phyloP scores from a whole-genome alignment of 2,329 filamentous ascomycete genomes.

The Metarhizium album region DNA sequence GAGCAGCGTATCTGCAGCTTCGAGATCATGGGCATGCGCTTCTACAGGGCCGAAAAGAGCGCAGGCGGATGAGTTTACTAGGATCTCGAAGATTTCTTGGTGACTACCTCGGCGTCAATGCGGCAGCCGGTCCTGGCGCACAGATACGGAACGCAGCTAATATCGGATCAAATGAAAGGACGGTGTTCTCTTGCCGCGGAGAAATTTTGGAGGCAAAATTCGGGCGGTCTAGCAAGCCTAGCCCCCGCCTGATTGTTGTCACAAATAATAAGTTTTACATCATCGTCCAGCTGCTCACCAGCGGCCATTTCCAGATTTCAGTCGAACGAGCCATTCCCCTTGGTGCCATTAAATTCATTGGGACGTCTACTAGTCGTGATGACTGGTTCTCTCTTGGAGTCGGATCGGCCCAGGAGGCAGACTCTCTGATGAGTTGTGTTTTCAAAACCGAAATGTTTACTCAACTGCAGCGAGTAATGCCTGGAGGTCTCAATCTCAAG shows the following conservation, averaged over 20 bases:
- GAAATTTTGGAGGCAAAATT: constrained; percentile 91
- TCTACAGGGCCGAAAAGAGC: constrained; percentile 77
- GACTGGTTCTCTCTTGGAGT: constrained; percentile 95
- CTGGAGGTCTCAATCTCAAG: constrained; percentile 70
- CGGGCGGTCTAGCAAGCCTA: constrained; percentile 88
- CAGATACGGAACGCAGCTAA: constrained; percentile 67
- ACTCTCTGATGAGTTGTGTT: constrained; percentile 86
- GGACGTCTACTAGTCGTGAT: constrained; percentile 71
- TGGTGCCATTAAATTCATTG: constrained; percentile 80
- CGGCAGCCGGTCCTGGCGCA: constrained; percentile 66
- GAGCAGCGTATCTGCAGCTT: constrained; percentile 78
- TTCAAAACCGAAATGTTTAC: constrained; percentile 98
- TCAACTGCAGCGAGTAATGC: constrained; percentile 71
- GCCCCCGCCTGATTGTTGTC: constrained; percentile 73
- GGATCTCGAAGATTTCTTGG: constrained; percentile 88
- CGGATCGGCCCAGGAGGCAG: constrained; percentile 81
- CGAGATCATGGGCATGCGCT: constrained; percentile 80
- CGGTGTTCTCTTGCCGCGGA: constrained; percentile 82
- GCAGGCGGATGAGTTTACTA: constrained; percentile 79
- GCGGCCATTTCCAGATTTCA: constrained; percentile 69
- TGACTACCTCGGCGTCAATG: constrained; percentile 86
- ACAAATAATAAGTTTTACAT: constrained; percentile 84
- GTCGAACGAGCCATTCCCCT: constrained; percentile 75
- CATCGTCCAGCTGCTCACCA: constrained; percentile 71
- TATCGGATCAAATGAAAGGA: constrained; percentile 60